These are phyloP conservation scores for Apiotrichum brassicae DNA, from an alignment of 1,284 basidiomycete species.

Conservation along the genomic window DNA sequence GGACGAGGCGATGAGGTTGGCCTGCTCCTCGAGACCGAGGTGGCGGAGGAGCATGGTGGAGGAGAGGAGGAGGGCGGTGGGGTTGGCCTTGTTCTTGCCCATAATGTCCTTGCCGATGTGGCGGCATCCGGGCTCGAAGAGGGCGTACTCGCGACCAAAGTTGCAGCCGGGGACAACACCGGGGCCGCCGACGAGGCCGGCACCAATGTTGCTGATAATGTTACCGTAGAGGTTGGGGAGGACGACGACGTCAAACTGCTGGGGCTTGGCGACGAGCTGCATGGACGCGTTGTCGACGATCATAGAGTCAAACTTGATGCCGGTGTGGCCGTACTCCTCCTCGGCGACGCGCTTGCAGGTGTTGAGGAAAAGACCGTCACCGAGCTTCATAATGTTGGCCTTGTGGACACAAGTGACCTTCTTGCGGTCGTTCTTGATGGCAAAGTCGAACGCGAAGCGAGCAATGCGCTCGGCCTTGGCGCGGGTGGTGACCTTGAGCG, in stretches of 20 bases:
- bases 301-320: constrained; percentile 94
- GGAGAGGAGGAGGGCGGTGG: constrained; percentile 94
- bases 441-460: constrained; percentile 98
- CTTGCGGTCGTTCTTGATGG: constrained; percentile 97
- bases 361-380: constrained; percentile 98
- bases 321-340: constrained; percentile 79
- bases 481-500: constrained; percentile 92
- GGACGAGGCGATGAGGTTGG: constrained; percentile 87
- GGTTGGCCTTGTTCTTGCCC: constrained; percentile 96
- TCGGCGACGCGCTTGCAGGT: constrained; percentile 95
- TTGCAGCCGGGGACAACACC: constrained; percentile 98
- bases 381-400: constrained; percentile 99
- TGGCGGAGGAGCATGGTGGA: constrained; percentile 99
- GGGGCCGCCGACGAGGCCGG: constrained; percentile 94
- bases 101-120: constrained; percentile 98
- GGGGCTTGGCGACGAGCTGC: constrained; percentile 93
- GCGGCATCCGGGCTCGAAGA: constrained; percentile 98
- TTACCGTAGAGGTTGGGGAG: constrained; percentile 67
- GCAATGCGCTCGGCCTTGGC: constrained; percentile 95
- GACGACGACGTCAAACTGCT: constrained; percentile 57
- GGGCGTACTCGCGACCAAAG: constrained; percentile 92
- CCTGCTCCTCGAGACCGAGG: constrained; percentile 88
- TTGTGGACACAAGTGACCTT: constrained; percentile 99
- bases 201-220: constrained; percentile 97
- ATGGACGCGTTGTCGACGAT: constrained; percentile 99